These are phyloP conservation scores for Umbellularia californica DNA, from an alignment of 164 flowering plant species.

Conservation along the genomic window DNA sequence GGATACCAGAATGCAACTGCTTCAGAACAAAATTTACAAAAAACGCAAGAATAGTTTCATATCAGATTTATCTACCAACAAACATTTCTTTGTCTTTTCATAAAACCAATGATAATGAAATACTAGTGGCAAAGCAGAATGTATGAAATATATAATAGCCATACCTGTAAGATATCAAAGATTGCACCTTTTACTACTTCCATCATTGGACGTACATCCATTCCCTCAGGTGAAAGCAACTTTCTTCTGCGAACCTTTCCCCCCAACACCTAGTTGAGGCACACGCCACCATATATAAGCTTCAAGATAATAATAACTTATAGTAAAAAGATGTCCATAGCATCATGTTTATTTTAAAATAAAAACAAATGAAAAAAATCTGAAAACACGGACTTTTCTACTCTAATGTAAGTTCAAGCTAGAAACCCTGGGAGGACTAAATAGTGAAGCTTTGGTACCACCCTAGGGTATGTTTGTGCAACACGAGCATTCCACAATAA, in stretches of 20 bases:
- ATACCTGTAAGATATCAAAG: conserved; percentile 85
- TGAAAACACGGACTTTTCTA: neutral
- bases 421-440: neutral
- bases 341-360: no score
- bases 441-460: no score
- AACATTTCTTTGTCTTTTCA: neutral
- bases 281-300: neutral
- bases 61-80: no score
- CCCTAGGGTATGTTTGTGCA: neutral
- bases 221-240: conserved; percentile 82
- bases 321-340: neutral
- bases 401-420: neutral
- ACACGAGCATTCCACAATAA: neutral
- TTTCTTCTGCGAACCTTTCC: conserved; percentile 86
- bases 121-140: neutral
- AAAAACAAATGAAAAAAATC: no score
- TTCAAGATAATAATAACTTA: neutral
- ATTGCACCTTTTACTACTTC: conserved; percentile 97
- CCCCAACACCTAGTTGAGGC: conserved; percentile 58
- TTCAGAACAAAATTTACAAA: neutral
- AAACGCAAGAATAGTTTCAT: neutral
- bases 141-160: neutral
- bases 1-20: neutral
- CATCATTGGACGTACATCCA: conserved; percentile 99
- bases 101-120: neutral